Base-by-base conservation (phyloP, 176 grass and related monocot genomes). In the Phoenix roebelenii region DNA sequence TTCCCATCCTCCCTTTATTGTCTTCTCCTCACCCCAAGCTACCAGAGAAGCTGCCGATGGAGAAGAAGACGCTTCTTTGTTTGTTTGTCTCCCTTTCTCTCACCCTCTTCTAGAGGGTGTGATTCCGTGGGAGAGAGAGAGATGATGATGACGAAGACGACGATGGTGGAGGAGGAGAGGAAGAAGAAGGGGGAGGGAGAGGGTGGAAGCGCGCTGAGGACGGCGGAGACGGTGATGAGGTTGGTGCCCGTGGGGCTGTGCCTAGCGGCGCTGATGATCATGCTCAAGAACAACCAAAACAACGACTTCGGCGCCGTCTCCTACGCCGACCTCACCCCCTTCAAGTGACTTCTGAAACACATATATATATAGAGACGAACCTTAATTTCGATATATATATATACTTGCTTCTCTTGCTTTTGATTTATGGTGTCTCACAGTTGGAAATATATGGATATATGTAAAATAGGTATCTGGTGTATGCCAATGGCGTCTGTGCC, bases 271-370 rank as follows among this genome's bases (percentile, higher is more conserved):
- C 61, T 98, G 81, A 70, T 63, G 26, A 32, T 98, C 70, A 98
- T 88, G 93, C 72, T 98, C 61, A 78, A 70, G 0, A 76, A 92
- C 81, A 53, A 70, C 16, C 84, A 92, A 81, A 71, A 23, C 67
- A 88, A 88, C 73, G 93, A 98, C 51, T 98, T 70, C 56, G 87
- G 93, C 58, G 25, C 74, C 63, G 67, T 98, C 55, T 79, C 84
- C 59, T 98, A 92, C 84, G 82, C 87, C 59, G 74, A 98, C 79
- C 77, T 98, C 17, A 72, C 77, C 16, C 84, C 84, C 1, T 98
- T 98, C 74, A 92, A 85, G 93, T 90, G 60, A 49, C 70, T 17
- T 5, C 4, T 17, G 5, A 44, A 44, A 44, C 0, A 44, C 12
- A 26, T 26, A 26, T 26, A 26, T 28, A 28, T 28, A 28, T 28